These are phyloP conservation scores for Rachicladosporium sp. DNA, from an alignment of 2,329 filamentous ascomycete species.

Conservation along the genomic window DNA sequence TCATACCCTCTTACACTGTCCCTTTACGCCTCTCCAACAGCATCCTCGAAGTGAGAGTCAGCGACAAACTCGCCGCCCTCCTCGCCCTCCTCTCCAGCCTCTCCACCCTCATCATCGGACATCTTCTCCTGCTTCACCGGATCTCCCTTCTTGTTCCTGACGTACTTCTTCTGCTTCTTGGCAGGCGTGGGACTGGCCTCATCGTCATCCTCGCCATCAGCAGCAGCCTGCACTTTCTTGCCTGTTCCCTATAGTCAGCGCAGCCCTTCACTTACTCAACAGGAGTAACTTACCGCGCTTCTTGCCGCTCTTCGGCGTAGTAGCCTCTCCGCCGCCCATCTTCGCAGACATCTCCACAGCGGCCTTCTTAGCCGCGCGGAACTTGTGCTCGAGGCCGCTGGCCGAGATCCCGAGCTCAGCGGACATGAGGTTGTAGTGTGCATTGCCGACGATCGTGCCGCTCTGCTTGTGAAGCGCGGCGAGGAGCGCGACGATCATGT, in stretches of 20 bases:
- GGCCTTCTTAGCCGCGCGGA: slow-evolving; percentile 17
- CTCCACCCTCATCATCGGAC: neutral
- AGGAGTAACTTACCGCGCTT: slow-evolving; percentile 6
- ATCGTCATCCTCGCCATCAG: slow-evolving; percentile 7
- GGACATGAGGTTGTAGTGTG: slow-evolving; percentile 20
- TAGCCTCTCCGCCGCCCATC: slow-evolving; percentile 1
- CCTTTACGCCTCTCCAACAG: neutral
- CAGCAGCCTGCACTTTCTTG: slow-evolving; percentile 1
- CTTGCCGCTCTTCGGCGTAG: slow-evolving; percentile 1
- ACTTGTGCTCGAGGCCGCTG: slow-evolving; percentile 16
- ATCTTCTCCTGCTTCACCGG: neutral
- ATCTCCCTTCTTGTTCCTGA: neutral
- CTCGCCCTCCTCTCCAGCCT: neutral
- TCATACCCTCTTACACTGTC: neutral
- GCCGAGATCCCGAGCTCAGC: slow-evolving; percentile 12
- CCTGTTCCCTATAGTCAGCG: neutral
- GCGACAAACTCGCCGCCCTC: neutral
- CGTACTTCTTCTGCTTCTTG: slow-evolving; percentile 9
- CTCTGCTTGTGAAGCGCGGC: neutral
- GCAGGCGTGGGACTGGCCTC: slow-evolving; percentile 8
- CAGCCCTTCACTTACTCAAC: neutral
- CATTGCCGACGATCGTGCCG: slow-evolving; percentile 10
- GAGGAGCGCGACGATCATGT: no score
- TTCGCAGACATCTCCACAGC: slow-evolving; percentile 14
- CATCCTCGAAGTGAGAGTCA: slow-evolving; percentile 1